Base-by-base conservation (phyloP, 2,329 filamentous ascomycete species). In the Phialophora expanda region DNA sequence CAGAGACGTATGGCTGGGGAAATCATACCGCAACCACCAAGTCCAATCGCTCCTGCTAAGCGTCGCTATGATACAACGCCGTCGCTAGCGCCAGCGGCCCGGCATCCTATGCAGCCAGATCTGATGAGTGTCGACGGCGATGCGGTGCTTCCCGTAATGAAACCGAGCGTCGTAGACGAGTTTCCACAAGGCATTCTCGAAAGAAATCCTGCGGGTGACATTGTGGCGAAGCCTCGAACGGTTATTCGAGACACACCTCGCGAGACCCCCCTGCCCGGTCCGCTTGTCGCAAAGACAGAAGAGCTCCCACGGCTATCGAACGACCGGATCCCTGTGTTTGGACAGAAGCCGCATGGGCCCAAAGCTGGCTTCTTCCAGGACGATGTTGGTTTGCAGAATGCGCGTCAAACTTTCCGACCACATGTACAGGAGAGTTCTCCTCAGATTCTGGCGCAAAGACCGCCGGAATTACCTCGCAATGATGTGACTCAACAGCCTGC, bases 41-140 rank as follows among this genome's bases (percentile, higher is more conserved):
- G 76, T 22, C 80, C 79, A 26, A 76, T 78, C 60, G 74, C 76
- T n/a, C 75, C 79, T 17, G 62, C 71, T 28, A 83, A 83, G 72
- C 76, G 82, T 61, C 79, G 80, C n/a, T 81, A 83, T 65, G 81
- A 83, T 68, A 75, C 78, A 44, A 79, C 78, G 14, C 77, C 80
- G 1, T 79, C 80, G 4, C 73, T 77, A 20, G 77, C 79, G 6
- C 57, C 68, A 11, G 22, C 54, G 20, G 17, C 50, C 57, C 67
- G 65, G 22, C 58, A 41, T 46, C 22, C 64, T 41, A 71, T 75
- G 57, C 80, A 78, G 63, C 76, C 79, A 44, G 69, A 71, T 12
- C 66, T 61, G 51, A 32, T 9, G 14, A 24, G 77, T 76, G 26
- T 74, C 80, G 61, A 81, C 77, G 26, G 80, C 78, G 20, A 80